Percentiles rank a stretch among this genome's conserved stretches.
phyloP scores from a whole-genome alignment of 116 monocot genomes.

The Cymodocea nodosa region DNA sequence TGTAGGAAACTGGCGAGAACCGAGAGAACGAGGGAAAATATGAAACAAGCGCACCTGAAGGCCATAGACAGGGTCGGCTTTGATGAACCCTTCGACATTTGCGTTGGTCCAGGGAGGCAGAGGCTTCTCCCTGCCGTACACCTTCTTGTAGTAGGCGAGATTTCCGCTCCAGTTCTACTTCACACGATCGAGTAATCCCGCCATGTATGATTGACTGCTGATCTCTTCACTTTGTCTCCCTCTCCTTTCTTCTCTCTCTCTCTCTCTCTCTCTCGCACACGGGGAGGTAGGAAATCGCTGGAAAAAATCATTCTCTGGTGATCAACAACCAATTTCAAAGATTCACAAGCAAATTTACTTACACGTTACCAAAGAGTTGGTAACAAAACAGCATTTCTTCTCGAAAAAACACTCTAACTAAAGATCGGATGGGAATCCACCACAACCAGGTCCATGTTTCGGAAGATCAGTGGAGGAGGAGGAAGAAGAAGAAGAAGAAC shows the following conservation, averaged over 20 bases:
- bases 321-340: too few species aligned
- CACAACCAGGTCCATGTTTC: too few species aligned
- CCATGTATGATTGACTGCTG: not conserved
- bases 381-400: too few species aligned
- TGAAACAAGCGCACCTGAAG: constrained; percentile 44
- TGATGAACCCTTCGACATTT: constrained; percentile 88
- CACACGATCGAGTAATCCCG: constrained; percentile 16
- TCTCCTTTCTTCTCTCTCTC: not conserved
- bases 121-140: constrained; percentile 49
- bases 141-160: constrained; percentile 69
- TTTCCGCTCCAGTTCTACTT: constrained; percentile 25
- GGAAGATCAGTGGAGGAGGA: too few species aligned
- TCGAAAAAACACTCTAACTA: too few species aligned
- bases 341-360: too few species aligned
- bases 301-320: too few species aligned
- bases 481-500: too few species aligned
- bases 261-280: not conserved
- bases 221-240: not conserved
- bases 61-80: constrained; percentile 88
- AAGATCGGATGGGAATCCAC: too few species aligned
- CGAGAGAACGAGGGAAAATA: not conserved
- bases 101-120: constrained; percentile 80
- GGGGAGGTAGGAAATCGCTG: too few species aligned
- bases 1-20: not conserved
- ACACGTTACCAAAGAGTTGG: too few species aligned